Evolutionary conservation across 2,329 filamentous ascomycete genomes (phyloP), one percentile per base, ranked within the genome.

Genomic region (Pezicula neosporulosa): DNA sequence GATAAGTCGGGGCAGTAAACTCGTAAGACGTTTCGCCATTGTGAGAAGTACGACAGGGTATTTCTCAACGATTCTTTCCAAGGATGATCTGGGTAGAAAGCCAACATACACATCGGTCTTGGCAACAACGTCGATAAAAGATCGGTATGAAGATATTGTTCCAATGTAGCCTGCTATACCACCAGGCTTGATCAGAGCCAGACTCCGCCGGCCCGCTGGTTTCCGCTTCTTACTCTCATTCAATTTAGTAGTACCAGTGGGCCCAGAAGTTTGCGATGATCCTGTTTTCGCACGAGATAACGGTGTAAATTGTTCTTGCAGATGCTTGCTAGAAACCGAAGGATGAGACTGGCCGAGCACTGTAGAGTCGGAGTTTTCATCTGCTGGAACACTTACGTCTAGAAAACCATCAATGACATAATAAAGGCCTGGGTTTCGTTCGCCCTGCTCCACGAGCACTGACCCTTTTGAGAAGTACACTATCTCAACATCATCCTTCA

Each of bases 91-190:
- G 0, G 94, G 94, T 12, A 99, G 74, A 59, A 99, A 99, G 1
- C 94, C 94, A 13, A 99, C 94, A 63, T 97, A 97, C 2, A 97
- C 94, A 70, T 99, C 94, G 0, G 95, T 99, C 72, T 97, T 97
- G 3, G 94, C 95, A 36, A 93, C 88, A 2, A 99, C 92, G 65
- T 97, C 93, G 18, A 96, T 94, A 66, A 97, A 97, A 0, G 94
- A 99, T 24, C 94, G 80, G 66, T 97, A 96, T 0, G 92, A 96
- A 2, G 94, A 96, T 16, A 99, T 86, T 0, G 91, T 94, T 5
- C 94, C 92, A 30, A 97, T 84, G 63, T 99, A 99, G 0, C 94
- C 95, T 48, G 94, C 93, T 35, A 99, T 79, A 0, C 92, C 92
- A 46, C 94, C 94, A 3, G 94, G 94, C 65, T 97, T 99, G 57